A percentile compares a stretch with the other conserved stretches of the same genome.
phyloP scores from a whole-genome alignment of 2,329 filamentous ascomycete genomes.

The Chrysoporthe austroafricana region DNA sequence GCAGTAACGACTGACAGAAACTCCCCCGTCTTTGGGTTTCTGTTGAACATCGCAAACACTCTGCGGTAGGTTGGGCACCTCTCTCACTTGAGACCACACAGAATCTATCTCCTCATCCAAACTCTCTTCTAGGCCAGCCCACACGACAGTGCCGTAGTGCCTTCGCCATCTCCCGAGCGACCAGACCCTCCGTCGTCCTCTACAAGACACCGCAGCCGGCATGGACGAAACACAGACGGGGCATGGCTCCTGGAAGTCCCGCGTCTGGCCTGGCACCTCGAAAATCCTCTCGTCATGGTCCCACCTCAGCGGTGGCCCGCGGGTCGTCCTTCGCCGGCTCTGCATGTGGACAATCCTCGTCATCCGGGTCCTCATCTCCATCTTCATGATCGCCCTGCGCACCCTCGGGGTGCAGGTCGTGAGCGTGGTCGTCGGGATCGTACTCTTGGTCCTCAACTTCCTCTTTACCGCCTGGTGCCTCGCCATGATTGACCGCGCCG shows the following conservation, averaged over 20 bases:
- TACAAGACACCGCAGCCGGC: background rate
- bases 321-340: conserved; percentile 7
- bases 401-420: conserved; percentile 11
- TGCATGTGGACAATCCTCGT: conserved; percentile 23
- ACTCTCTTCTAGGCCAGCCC: background rate
- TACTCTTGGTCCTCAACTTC: conserved; percentile 15
- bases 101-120: background rate
- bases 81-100: background rate
- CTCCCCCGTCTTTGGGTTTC: background rate
- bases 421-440: conserved; percentile 8
- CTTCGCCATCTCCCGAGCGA: background rate
- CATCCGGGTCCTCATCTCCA: conserved; percentile 9
- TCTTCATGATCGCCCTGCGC: conserved; percentile 5
- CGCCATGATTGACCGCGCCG: conserved; percentile 22
- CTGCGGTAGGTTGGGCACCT: background rate
- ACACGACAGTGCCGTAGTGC: background rate
- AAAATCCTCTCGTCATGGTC: conserved; percentile 10
- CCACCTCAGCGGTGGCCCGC: conserved; percentile 2
- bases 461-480: conserved; percentile 23
- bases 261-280: conserved; percentile 16
- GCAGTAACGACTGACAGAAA: conserved; percentile 1
- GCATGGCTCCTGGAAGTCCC: conserved; percentile 19
- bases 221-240: conserved; percentile 13
- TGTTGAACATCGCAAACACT: background rate
- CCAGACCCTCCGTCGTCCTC: background rate